Percentiles rank a stretch among this genome's conserved stretches.
Conservation (phyloP, 2,329 filamentous ascomycete genomes). For the Trichoderma guizhouense region DNA sequence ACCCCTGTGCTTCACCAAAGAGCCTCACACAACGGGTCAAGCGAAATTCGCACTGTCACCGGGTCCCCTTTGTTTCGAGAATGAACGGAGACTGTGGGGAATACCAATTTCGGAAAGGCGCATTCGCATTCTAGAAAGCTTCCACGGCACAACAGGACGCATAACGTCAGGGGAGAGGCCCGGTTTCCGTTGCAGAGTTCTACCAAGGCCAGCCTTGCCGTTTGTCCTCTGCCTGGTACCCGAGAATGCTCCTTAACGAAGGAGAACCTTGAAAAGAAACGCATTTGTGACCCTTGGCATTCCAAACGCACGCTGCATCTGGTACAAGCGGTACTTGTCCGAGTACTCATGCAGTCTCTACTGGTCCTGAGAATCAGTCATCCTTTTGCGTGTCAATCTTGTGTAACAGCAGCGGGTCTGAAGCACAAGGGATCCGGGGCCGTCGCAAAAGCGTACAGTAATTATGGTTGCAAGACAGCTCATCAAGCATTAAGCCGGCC, state of each 20-base stretch:
- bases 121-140: conserved; percentile 32
- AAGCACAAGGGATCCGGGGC: neutral
- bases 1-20: conserved; percentile 5
- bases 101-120: conserved; percentile 7
- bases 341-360: neutral
- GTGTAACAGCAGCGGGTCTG: neutral
- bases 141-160: conserved; percentile 24
- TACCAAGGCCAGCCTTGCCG: conserved; percentile 10
- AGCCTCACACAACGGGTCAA: neutral
- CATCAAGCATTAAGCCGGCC: neutral
- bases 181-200: conserved; percentile 7
- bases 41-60: conserved; percentile 6
- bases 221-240: neutral
- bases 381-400: neutral
- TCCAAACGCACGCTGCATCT: neutral
- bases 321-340: neutral
- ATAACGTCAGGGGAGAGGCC: conserved; percentile 20
- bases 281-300: neutral
- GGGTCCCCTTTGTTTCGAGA: conserved; percentile 6
- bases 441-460: neutral
- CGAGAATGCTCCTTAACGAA: neutral
- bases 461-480: neutral
- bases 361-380: neutral
- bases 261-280: neutral
- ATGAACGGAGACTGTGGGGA: conserved; percentile 21